Conservation (phyloP, 257 asterid genomes). For the Nicotiana noctiflora region DNA sequence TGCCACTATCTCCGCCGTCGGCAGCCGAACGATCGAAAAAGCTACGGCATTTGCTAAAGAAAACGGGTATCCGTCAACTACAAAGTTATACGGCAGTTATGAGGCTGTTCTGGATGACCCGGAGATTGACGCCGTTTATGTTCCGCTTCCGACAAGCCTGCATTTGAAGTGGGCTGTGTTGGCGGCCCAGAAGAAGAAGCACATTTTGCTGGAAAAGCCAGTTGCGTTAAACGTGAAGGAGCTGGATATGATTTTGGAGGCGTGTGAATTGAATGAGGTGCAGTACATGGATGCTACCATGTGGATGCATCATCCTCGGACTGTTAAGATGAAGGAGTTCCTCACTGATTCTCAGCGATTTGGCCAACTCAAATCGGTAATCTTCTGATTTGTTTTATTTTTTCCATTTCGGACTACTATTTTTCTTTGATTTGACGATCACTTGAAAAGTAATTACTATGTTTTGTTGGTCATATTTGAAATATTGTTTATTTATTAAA, state of each 20-base stretch:
- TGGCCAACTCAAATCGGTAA: slow-evolving; percentile 32
- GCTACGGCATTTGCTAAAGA: slow-evolving; percentile 25
- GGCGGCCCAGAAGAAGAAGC: slow-evolving; percentile 38
- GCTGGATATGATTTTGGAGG: slow-evolving; percentile 31
- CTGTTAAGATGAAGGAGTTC: slow-evolving; percentile 24
- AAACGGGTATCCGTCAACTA: slow-evolving; percentile 21
- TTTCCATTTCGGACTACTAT: background rate
- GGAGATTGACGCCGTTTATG: slow-evolving; percentile 35
- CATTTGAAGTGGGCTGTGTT: slow-evolving; percentile 35
- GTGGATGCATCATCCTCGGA: slow-evolving; percentile 44
- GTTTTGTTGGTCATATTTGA: too few species aligned
- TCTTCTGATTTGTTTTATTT: too few species aligned
- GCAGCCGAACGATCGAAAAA: slow-evolving; percentile 38
- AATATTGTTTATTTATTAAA: too few species aligned
- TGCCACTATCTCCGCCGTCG: slow-evolving; percentile 27
- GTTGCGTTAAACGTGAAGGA: slow-evolving; percentile 38
- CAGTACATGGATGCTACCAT: slow-evolving; percentile 45
- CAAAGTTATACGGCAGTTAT: slow-evolving; percentile 34
- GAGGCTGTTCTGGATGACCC: slow-evolving; percentile 41
- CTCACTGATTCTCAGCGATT: slow-evolving; percentile 24
- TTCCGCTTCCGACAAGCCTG: slow-evolving; percentile 41
- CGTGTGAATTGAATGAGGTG: slow-evolving; percentile 35
- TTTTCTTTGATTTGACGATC: background rate
- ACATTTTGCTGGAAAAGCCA: slow-evolving; percentile 35
- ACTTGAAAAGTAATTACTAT: too few species aligned